A percentile compares a stretch with the other conserved stretches of the same genome.
Evolutionary conservation across 495 filamentous ascomycete genomes (phyloP).

Genomic region (Trichoderma gamsii): DNA sequence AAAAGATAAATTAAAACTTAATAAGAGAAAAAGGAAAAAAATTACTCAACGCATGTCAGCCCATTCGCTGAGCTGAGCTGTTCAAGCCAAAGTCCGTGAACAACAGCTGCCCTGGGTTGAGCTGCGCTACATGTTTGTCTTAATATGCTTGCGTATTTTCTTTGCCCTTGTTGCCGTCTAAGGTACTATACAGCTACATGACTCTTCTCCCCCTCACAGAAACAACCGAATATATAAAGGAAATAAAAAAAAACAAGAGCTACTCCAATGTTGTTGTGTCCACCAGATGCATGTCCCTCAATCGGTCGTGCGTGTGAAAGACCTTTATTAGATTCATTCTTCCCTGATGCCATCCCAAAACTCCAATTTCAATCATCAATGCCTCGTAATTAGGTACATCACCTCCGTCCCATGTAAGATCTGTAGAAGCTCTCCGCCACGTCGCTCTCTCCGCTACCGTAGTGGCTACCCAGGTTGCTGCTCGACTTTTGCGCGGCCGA

Average conservation of each 20-base stretch:
- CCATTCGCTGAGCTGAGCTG: not conserved
- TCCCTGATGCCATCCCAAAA: constrained; percentile 20
- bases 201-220: not conserved
- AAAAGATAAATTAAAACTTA: not conserved
- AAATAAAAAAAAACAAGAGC: constrained; percentile 4
- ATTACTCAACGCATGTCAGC: not conserved
- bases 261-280: not conserved
- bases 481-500: constrained; percentile 67
- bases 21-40: not conserved
- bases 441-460: constrained; percentile 53
- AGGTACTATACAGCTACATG: constrained; percentile 12
- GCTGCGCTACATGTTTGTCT: not conserved
- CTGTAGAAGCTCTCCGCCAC: constrained; percentile 77
- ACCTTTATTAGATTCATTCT: constrained; percentile 10
- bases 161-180: not conserved
- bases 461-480: constrained; percentile 56
- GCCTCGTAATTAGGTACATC: constrained; percentile 20
- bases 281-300: not conserved
- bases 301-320: not conserved
- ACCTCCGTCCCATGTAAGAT: constrained; percentile 64
- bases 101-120: constrained; percentile 4
- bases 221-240: not conserved
- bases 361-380: constrained; percentile 20
- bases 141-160: constrained; percentile 2
- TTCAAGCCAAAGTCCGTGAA: not conserved